Conservation (phyloP, 257 asterid species). For the Penstemon davidsonii region DNA sequence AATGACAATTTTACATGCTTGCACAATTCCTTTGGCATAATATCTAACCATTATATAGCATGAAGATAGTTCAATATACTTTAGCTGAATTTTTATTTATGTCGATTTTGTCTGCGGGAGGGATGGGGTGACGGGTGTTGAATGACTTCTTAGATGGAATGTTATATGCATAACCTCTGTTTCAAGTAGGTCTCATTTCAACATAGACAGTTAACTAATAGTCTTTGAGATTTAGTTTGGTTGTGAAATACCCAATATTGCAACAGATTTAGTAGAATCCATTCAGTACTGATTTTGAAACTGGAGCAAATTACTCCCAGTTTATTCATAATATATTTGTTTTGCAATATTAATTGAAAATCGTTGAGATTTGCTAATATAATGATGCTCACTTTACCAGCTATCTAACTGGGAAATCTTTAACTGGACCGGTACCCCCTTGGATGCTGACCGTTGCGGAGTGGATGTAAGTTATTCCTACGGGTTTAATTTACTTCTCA, state of each 20-base stretch:
- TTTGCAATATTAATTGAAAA: not conserved
- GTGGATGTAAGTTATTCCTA: slow-evolving; percentile 34
- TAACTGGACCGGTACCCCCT: slow-evolving; percentile 47
- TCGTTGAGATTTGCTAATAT: slow-evolving; percentile 17
- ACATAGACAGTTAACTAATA: not conserved
- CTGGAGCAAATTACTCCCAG: not conserved
- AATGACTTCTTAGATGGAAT: not conserved
- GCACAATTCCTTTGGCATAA: not conserved
- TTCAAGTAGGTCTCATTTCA: not conserved
- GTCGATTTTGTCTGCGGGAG: not conserved
- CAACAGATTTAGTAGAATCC: not conserved
- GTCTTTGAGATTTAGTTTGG: not conserved
- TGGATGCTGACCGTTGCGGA: slow-evolving; percentile 54
- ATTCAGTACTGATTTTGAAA: not conserved
- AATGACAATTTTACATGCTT: not conserved
- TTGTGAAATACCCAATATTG: not conserved
- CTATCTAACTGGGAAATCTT: slow-evolving; percentile 60
- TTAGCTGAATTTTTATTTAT: too few relatives aligned
- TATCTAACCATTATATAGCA: not conserved
- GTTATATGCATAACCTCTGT: not conserved
- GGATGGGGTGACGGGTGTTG: not conserved
- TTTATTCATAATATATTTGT: slow-evolving; percentile 1
- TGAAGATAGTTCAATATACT: not conserved
- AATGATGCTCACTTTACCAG: slow-evolving; percentile 32
- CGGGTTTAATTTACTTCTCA: not conserved